Percentiles rank a stretch among this genome's conserved stretches.
These are phyloP conservation scores for Leccinum boreale DNA, from an alignment of 768 basidiomycete genomes.

Conservation along the genomic window DNA sequence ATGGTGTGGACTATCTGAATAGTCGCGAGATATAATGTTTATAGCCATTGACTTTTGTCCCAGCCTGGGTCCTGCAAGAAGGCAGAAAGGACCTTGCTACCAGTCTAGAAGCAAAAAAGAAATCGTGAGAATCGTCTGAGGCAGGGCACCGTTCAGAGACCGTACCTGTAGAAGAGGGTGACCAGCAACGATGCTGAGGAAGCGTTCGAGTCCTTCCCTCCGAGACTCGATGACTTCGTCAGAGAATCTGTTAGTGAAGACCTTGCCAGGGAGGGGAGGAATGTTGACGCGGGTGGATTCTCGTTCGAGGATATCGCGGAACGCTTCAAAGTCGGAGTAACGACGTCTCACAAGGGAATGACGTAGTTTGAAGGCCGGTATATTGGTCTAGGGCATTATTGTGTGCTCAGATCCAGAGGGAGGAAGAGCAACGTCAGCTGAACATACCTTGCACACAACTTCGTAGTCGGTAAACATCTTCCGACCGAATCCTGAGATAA, in stretches of 20 bases:
- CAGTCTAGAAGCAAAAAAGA: conserved; percentile 54
- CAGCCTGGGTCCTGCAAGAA: conserved; percentile 94
- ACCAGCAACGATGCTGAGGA: conserved; percentile 93
- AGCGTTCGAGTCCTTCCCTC: conserved; percentile 91
- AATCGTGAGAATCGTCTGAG: conserved; percentile 5
- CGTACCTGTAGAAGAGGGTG: conserved; percentile 91
- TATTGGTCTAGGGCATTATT: conserved; percentile 72
- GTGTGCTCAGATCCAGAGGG: conserved; percentile 1
- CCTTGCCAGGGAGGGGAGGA: conserved; percentile 94
- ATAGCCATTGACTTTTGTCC: conserved; percentile 81
- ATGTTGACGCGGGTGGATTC: conserved; percentile 98
- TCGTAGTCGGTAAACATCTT: conserved; percentile 99
- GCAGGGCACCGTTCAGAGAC: conserved; percentile 18
- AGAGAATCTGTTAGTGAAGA: conserved; percentile 97
- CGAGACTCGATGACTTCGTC: conserved; percentile 95
- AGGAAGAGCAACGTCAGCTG: background rate
- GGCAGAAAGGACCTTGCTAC: conserved; percentile 93
- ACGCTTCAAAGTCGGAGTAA: conserved; percentile 94
- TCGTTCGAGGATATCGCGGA: conserved; percentile 95
- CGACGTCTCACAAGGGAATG: conserved; percentile 85
- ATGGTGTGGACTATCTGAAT: background rate
- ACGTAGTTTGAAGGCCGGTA: conserved; percentile 97
- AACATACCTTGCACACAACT: conserved; percentile 86
- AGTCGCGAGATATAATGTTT: conserved; percentile 16
- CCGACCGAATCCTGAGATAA: conserved; percentile 70